Percentiles rank a stretch among this genome's conserved stretches.
Evolutionary conservation across 2,329 filamentous ascomycete genomes (phyloP).

Genomic region (Alternaria sp.): DNA sequence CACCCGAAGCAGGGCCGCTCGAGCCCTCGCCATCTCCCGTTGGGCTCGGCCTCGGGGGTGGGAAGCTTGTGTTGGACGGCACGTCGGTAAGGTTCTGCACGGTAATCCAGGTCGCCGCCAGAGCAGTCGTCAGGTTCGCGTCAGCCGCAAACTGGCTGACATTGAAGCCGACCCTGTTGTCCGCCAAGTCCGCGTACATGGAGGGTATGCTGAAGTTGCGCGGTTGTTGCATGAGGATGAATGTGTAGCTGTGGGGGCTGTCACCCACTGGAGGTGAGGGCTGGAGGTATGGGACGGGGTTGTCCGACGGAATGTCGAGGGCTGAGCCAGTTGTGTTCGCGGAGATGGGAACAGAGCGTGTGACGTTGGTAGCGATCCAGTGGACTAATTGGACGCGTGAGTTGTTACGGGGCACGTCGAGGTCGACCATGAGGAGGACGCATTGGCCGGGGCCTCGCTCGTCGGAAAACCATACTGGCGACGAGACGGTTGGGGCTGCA

Average conservation of each 20-base stretch:
- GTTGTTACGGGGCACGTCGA: constrained; percentile 41
- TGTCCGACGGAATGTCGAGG: constrained; percentile 18
- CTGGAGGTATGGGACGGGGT: constrained; percentile 31
- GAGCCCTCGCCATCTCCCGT: constrained; percentile 4
- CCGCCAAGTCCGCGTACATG: constrained; percentile 33
- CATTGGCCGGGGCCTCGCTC: constrained; percentile 15
- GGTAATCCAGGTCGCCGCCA: constrained; percentile 50
- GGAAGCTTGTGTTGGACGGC: constrained; percentile 22
- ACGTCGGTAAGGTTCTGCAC: constrained; percentile 41
- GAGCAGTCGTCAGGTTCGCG: constrained; percentile 31
- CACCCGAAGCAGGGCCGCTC: constrained; percentile 3
- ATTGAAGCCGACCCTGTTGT: constrained; percentile 43
- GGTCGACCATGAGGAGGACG: constrained; percentile 41
- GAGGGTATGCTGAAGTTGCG: constrained; percentile 33
- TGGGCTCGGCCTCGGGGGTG: constrained; percentile 24
- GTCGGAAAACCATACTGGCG: constrained; percentile 20
- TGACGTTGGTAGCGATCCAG: constrained; percentile 40
- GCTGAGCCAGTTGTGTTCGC: constrained; percentile 7
- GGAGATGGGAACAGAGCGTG: constrained; percentile 9
- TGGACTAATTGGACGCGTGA: constrained; percentile 40
- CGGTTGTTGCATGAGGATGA: constrained; percentile 37
- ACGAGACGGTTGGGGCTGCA: constrained; percentile 29
- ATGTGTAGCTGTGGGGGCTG: constrained; percentile 37
- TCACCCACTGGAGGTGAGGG: constrained; percentile 40
- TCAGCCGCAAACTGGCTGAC: constrained; percentile 43